Evolutionary conservation across 2,329 filamentous ascomycete genomes (phyloP).

Genomic region (Apiospora marii): DNA sequence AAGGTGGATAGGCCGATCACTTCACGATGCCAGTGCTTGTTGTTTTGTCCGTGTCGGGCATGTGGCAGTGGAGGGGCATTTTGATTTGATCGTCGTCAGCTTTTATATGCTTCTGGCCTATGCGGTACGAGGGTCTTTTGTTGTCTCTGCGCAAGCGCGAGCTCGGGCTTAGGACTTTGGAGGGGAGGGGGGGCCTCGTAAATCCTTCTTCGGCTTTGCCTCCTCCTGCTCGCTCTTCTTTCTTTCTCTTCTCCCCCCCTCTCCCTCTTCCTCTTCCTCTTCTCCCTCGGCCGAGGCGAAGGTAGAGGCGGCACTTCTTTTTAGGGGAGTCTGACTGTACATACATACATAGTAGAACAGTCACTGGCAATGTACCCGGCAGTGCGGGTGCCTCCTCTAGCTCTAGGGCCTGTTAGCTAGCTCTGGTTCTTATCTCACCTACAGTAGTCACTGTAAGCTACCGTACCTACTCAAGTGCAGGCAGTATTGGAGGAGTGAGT

Average conservation of each 20-base stretch:
- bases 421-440: background rate
- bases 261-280: background rate
- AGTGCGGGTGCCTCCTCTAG: background rate
- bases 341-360: no score
- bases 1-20: constrained; percentile 19
- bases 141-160: no score
- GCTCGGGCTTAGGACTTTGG: background rate
- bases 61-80: background rate
- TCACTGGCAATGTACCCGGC: no score
- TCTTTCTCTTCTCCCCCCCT: background rate
- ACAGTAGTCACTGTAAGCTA: background rate
- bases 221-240: background rate
- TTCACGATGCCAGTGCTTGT: constrained; percentile 10
- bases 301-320: background rate
- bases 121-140: background rate
- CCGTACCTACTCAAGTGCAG: background rate
- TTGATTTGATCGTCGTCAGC: constrained; percentile 13
- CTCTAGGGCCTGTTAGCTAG: background rate
- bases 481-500: no score
- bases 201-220: background rate
- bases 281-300: background rate
- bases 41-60: background rate
- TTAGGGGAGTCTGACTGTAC: no score
- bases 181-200: background rate
- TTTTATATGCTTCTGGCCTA: background rate